A percentile compares a stretch with the other conserved stretches of the same genome.
phyloP scores from a whole-genome alignment of 495 filamentous ascomycete genomes.

The Penicillium dipodomyicola region DNA sequence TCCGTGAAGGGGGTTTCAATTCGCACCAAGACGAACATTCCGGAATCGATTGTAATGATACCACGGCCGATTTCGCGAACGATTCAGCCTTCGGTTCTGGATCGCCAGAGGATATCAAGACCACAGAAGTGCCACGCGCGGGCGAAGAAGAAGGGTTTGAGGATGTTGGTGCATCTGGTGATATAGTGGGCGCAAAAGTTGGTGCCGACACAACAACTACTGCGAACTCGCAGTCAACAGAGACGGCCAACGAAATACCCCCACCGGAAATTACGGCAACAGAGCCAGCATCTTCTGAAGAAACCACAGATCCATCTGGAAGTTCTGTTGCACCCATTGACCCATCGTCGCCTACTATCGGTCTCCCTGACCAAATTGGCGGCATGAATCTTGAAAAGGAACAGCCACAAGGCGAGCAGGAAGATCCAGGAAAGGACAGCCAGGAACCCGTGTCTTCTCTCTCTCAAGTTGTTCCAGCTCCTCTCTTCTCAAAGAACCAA shows the following conservation, averaged over 20 bases:
- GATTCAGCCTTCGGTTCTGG: constrained; percentile 34
- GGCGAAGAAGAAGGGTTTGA: constrained; percentile 94
- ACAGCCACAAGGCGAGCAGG: constrained; percentile 18
- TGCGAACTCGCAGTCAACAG: constrained; percentile 1
- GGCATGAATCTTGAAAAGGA: constrained; percentile 50
- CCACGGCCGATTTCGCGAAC: constrained; percentile 45
- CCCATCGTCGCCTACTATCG: constrained; percentile 49
- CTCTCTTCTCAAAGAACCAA: constrained; percentile 53
- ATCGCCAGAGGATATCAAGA: constrained; percentile 48
- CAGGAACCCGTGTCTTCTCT: constrained; percentile 46
- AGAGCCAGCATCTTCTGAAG: constrained; percentile 25
- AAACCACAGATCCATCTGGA: constrained; percentile 14
- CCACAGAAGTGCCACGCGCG: constrained; percentile 67
- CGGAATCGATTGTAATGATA: constrained; percentile 49
- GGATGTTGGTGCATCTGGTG: constrained; percentile 72
- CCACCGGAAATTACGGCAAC: constrained; percentile 8
- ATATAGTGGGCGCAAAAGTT: constrained; percentile 61
- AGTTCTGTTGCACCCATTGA: constrained; percentile 20
- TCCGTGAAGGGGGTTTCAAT: constrained; percentile 60
- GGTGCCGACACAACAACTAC: constrained; percentile 37
- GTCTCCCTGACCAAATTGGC: constrained; percentile 50
- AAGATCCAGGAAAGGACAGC: constrained; percentile 6
- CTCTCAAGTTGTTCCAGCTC: constrained; percentile 66
- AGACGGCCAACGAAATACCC: neutral
- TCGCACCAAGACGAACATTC: constrained; percentile 39